Evolutionary conservation across 768 basidiomycete species (phyloP).

Genomic region (Lactifluus volemus): DNA sequence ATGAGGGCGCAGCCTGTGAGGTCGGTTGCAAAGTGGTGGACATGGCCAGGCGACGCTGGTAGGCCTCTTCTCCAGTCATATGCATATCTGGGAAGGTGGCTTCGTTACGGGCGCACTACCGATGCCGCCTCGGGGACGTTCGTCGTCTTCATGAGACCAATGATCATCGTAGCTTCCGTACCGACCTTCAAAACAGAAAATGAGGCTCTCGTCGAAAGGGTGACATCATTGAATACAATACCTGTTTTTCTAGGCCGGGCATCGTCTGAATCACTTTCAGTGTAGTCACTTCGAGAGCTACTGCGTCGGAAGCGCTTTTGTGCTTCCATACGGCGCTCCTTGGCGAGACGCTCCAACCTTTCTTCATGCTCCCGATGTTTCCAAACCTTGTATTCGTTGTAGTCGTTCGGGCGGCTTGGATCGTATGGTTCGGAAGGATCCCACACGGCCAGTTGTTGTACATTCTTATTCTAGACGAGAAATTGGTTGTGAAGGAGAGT

Average conservation of each 20-base stretch:
- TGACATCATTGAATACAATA: slow-evolving; percentile 22
- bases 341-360: slow-evolving; percentile 44
- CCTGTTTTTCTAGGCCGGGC: slow-evolving; percentile 64
- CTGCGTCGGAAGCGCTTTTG: slow-evolving; percentile 36
- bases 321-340: slow-evolving; percentile 41
- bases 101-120: slow-evolving; percentile 17
- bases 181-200: slow-evolving; percentile 26
- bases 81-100: slow-evolving; percentile 31
- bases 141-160: slow-evolving; percentile 45
- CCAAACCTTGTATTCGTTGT: slow-evolving; percentile 81
- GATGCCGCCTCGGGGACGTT: slow-evolving; percentile 32
- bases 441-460: slow-evolving; percentile 49
- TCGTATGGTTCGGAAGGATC: slow-evolving; percentile 78
- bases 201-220: slow-evolving; percentile 6
- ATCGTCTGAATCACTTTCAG: slow-evolving; percentile 52
- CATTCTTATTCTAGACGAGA: slow-evolving; percentile 47
- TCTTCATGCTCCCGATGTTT: slow-evolving; percentile 70
- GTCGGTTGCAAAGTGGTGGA: slow-evolving; percentile 30
- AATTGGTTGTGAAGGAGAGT: background rate
- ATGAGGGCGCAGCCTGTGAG: background rate
- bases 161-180: slow-evolving; percentile 38
- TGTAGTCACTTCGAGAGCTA: slow-evolving; percentile 59
- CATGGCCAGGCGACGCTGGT: slow-evolving; percentile 66
- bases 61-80: slow-evolving; percentile 73
- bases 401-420: slow-evolving; percentile 77